Conservation (phyloP, 179 eudicot genomes). For the Corrigiola litoralis region DNA sequence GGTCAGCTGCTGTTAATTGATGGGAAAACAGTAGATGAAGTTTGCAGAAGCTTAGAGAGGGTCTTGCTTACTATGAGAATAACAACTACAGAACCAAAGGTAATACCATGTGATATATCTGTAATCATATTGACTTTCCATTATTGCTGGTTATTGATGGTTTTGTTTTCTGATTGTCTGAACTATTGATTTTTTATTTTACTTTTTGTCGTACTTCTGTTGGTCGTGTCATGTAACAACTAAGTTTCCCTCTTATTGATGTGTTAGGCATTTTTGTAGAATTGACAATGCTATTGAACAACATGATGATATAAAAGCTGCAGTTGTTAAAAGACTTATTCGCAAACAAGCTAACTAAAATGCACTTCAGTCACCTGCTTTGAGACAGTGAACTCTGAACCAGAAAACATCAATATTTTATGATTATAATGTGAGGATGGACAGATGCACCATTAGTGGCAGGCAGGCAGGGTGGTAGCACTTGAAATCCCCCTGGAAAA, state of each 20-base stretch:
- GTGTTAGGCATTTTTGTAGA: background rate
- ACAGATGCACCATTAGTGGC: too few species aligned
- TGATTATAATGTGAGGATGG: too few species aligned
- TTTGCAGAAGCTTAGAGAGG: slow-evolving; percentile 80
- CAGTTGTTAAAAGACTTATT: too few species aligned
- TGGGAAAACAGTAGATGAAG: slow-evolving; percentile 95
- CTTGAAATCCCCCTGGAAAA: too few species aligned
- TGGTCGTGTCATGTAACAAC: too few species aligned
- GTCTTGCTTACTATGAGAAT: slow-evolving; percentile 89
- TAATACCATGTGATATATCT: slow-evolving; percentile 18
- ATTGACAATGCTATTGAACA: too few species aligned
- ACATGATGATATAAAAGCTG: too few species aligned
- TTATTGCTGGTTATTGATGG: background rate
- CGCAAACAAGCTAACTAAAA: too few species aligned
- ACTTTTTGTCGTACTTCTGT: background rate
- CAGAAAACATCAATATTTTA: too few species aligned
- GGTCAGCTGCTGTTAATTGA: slow-evolving; percentile 87
- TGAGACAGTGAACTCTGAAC: too few species aligned
- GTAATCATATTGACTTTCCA: background rate
- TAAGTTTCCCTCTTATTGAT: background rate
- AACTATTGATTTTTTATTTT: background rate
- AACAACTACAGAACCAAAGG: slow-evolving; percentile 95
- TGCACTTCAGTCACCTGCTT: too few species aligned
- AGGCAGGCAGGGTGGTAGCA: too few species aligned
- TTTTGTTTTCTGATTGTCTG: background rate